Conservation (phyloP, 176 grass and related monocot species). For the Eremochloa ophiuroides region DNA sequence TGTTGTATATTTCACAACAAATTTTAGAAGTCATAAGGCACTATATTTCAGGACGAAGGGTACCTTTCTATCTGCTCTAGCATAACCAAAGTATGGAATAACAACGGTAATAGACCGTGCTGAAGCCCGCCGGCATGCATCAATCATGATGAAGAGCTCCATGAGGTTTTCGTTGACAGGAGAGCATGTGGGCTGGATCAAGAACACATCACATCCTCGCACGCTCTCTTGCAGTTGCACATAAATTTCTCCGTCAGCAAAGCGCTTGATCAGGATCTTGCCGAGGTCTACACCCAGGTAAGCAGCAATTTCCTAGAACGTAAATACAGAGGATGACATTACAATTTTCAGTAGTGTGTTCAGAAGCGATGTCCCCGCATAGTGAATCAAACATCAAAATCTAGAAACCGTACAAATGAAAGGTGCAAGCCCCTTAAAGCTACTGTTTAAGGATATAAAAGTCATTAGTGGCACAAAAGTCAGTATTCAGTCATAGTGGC, state of each 20-base stretch:
- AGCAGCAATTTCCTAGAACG: conserved; percentile 71
- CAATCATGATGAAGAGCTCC: conserved; percentile 94
- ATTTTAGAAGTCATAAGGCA: too few species aligned
- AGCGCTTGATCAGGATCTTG: conserved; percentile 79
- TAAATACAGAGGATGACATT: background rate
- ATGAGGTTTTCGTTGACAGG: conserved; percentile 95
- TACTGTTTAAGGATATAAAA: too few species aligned
- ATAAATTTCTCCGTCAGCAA: conserved; percentile 92
- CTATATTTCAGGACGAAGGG: too few species aligned
- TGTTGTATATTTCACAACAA: too few species aligned
- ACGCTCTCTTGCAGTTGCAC: conserved; percentile 95
- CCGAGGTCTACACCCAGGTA: conserved; percentile 82
- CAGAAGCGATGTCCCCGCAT: background rate
- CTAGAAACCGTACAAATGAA: background rate
- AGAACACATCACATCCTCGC: conserved; percentile 87
- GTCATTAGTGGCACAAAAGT: background rate
- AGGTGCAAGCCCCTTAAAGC: too few species aligned
- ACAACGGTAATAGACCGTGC: conserved; percentile 87
- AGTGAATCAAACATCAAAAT: background rate
- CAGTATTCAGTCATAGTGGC: background rate
- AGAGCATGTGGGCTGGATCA: conserved; percentile 88
- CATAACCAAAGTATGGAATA: conserved; percentile 96
- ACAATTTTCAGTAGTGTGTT: background rate
- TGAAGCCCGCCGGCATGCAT: conserved; percentile 86
- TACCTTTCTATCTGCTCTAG: conserved; percentile 99